Base-by-base conservation (phyloP, 2,329 filamentous ascomycete genomes). In the Pseudonectria buxi region DNA sequence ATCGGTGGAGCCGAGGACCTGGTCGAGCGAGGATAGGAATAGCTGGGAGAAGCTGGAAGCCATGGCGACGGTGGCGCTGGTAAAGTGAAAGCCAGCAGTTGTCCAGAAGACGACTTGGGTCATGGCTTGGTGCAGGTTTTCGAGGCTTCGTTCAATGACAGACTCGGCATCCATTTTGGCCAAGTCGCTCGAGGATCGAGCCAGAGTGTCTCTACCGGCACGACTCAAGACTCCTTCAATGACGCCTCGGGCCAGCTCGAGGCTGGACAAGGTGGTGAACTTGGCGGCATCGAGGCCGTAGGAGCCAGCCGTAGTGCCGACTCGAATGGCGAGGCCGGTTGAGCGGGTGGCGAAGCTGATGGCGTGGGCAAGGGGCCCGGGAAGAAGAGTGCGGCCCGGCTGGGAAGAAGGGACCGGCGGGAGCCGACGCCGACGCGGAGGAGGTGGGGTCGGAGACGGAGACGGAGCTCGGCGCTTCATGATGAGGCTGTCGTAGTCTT, bases 1-100 rank as follows among this genome's bases (percentile, higher is more conserved):
- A 53, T 83, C 79, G n/a, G 79, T 83, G 3, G 76, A 79, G 11
- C 79, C 79, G 18, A 83, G 73, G 26, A 82, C 71, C 43, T 78
- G 73, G 50, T 83, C 78, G 14, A 83, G 60, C 1, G 73, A 71
- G 3, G 69, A 69, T 7, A 83, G 61, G 1, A 79, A 58, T 24
- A 79, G 59, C 40, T 78, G 74, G 0, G 76, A 76, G 6, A 75
- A 55, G 33, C 78, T 70, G 7, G 74, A 76, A 5, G 67, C 68
- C 11, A 69, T 65, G 13, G 69, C 69, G 12, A 79, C 56, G 4
- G 74, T 69, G 2, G 74, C 70, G 9, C 68, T 67, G 2, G 75
- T 77, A 9, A 80, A 50, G 30, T 77, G 65, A 46, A 81, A 81
- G 30, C 76, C 68, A 3, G 77, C 70, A 2, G 72, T 71, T 2